Conservation (phyloP, 2,329 filamentous ascomycete species). For the Aspergillus intermedius region DNA sequence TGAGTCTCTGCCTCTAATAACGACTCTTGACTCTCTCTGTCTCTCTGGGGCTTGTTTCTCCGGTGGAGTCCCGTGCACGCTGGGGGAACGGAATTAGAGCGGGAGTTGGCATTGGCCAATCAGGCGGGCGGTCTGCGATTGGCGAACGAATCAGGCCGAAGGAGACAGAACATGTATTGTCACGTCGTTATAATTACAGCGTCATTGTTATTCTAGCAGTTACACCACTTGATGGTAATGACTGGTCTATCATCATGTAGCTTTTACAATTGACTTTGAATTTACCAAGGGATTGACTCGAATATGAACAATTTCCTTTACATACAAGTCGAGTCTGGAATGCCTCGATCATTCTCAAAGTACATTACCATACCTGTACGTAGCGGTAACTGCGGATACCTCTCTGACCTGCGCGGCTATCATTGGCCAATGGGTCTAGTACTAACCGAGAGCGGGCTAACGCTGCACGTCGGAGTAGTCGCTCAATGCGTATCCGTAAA, state of each 20-base stretch:
- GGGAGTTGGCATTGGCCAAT: background rate
- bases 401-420: background rate
- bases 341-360: background rate
- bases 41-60: background rate
- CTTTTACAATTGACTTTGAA: no score
- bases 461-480: background rate
- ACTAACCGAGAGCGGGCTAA: constrained; percentile 1
- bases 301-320: no score
- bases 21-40: no score
- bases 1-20: no score
- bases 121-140: constrained; percentile 1
- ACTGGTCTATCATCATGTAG: no score
- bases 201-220: no score
- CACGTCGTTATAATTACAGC: background rate
- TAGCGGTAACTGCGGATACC: constrained; percentile 15
- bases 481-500: no score
- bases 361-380: background rate
- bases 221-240: no score
- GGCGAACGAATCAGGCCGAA: constrained; percentile 21
- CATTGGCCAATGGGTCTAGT: background rate
- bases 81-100: background rate
- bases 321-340: no score
- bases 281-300: no score
- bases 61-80: constrained; percentile 1
- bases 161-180: constrained; percentile 14